phyloP scores from a whole-genome alignment of 176 grass and related monocot genomes.

The Raddia guianensis region DNA sequence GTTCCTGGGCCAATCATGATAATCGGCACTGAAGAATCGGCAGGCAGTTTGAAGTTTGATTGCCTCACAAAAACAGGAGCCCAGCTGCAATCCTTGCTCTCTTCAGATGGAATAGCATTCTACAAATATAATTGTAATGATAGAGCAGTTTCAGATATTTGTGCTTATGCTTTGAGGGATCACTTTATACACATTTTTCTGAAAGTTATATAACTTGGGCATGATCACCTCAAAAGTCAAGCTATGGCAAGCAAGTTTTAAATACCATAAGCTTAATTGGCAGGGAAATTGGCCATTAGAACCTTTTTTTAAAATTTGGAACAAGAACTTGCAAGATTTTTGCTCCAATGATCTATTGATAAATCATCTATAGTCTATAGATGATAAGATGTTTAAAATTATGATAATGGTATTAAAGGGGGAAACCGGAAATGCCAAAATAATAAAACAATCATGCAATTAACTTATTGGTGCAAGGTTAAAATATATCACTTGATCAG shows the following conservation, averaged over 20 bases:
- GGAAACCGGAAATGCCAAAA: not conserved
- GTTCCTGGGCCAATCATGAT: conserved; percentile 94
- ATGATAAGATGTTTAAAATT: not conserved
- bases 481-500: not conserved
- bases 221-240: not conserved
- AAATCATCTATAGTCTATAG: not conserved
- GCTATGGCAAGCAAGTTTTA: not conserved
- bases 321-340: not conserved
- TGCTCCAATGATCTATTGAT: not conserved
- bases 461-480: not conserved
- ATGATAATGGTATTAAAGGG: not conserved
- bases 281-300: not conserved
- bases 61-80: conserved; percentile 85
- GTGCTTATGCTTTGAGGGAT: not conserved
- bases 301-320: not conserved
- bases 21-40: conserved; percentile 67
- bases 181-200: not conserved
- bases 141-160: conserved; percentile 36
- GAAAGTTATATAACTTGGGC: not conserved
- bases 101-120: conserved; percentile 66
- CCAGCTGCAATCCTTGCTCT: conserved; percentile 70
- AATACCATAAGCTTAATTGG: conserved; percentile 28
- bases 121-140: conserved; percentile 38
- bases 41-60: conserved; percentile 88
- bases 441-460: not conserved